Conservation (phyloP, 2,329 filamentous ascomycete species). For the Lachnellula hyalina region DNA sequence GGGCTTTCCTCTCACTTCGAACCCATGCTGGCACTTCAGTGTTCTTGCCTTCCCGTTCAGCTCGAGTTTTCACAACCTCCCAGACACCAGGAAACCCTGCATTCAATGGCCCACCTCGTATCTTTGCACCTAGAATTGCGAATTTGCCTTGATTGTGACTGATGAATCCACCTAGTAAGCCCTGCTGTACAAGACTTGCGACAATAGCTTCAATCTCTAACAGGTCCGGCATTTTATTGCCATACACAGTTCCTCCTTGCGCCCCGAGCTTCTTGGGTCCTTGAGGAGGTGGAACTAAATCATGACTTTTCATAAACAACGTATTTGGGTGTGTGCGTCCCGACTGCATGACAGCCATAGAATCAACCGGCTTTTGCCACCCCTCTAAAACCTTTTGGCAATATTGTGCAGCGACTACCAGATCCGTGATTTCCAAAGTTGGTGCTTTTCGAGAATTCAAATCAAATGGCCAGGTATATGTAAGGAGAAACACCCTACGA, state of each 20-base stretch:
- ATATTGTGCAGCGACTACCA: constrained; percentile 59
- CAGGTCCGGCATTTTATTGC: constrained; percentile 53
- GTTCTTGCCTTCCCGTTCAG: constrained; percentile 48
- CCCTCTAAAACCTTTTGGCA: constrained; percentile 61
- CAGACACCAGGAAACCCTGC: constrained; percentile 75
- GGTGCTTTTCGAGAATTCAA: constrained; percentile 58
- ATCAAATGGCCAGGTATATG: constrained; percentile 62
- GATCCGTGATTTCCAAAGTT: constrained; percentile 65
- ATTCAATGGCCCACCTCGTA: constrained; percentile 54
- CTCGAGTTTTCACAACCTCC: constrained; percentile 58
- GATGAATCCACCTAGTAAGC: constrained; percentile 77
- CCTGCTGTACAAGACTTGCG: constrained; percentile 72
- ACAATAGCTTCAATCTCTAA: constrained; percentile 73
- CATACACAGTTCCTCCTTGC: constrained; percentile 57
- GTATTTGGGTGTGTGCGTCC: constrained; percentile 40
- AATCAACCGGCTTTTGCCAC: constrained; percentile 36
- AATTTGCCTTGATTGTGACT: constrained; percentile 72
- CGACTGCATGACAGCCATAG: constrained; percentile 23
- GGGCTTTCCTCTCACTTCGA: constrained; percentile 34
- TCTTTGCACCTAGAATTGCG: constrained; percentile 74
- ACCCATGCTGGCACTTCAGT: constrained; percentile 71
- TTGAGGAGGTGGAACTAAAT: constrained; percentile 37
- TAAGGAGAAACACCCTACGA: constrained; percentile 71
- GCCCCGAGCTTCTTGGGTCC: constrained; percentile 46
- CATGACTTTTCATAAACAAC: constrained; percentile 44